phyloP scores from a whole-genome alignment of 2,329 filamentous ascomycete genomes.

The Chrysoporthe austroafricana region DNA sequence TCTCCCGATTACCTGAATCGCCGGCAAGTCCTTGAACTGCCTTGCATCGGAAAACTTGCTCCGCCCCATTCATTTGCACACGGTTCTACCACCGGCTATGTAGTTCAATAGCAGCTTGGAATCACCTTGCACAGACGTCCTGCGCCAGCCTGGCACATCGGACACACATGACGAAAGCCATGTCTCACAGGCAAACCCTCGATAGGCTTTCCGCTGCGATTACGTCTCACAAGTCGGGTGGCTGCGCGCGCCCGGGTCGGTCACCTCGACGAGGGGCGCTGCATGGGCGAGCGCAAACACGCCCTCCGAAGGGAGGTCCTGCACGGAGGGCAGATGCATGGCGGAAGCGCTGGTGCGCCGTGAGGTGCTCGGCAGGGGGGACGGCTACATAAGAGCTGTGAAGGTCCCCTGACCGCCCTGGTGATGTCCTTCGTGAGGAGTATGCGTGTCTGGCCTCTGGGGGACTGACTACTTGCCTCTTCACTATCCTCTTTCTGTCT shows the following conservation, averaged over 20 bases:
- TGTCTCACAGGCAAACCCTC: neutral
- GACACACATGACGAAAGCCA: neutral
- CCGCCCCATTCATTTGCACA: neutral
- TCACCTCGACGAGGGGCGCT: constrained; percentile 3
- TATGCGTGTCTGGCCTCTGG: too few species aligned
- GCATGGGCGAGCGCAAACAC: constrained; percentile 16
- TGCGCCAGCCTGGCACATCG: neutral
- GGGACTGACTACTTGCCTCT: too few species aligned
- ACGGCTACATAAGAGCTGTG: neutral
- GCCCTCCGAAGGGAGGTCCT: neutral
- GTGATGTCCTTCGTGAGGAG: neutral
- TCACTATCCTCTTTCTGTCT: too few species aligned
- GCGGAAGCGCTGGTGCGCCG: neutral
- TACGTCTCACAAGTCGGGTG: constrained; percentile 4
- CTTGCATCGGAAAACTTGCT: neutral
- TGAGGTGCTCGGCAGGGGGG: neutral
- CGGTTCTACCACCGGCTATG: neutral
- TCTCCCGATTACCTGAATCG: too few species aligned
- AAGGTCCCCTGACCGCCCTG: neutral
- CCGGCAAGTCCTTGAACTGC: neutral
- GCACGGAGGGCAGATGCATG: neutral
- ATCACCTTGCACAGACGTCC: neutral
- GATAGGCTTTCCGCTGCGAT: neutral
- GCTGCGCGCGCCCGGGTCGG: neutral
- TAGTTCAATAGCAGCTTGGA: neutral